Base-by-base conservation (phyloP, 2,329 filamentous ascomycete species). In the Calonectria hongkongensis region DNA sequence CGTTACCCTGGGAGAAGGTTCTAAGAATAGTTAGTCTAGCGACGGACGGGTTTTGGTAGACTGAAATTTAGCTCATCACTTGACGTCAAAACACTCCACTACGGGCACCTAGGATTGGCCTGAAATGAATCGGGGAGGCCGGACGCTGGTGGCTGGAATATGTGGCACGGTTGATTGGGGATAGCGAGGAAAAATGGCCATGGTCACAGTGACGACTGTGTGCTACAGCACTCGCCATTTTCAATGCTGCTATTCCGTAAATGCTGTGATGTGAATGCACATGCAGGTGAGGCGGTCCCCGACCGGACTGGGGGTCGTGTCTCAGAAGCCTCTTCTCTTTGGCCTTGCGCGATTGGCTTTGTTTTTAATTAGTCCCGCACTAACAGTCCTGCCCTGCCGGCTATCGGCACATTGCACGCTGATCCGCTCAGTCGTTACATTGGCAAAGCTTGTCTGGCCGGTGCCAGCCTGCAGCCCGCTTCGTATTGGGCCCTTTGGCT, bases 11-110 rank as follows among this genome's bases (percentile, higher is more conserved):
- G 54, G 54, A 18, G 21, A 60, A 60, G 33, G 9, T 60, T 15
- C 54, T 60, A 60, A 60, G 54, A 60, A 60, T 60, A 60, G 54
- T 39, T 60, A 41, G 36, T 5, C 54, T 60, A 41, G 54, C 45
- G 45, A 48, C n/a, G 8, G n/a, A 21, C n/a, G 45, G 45, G 45
- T 36, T 60, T 60, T 13, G 54, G 54, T 41, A 4, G 54, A 60
- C 54, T 41, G 54, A 27, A 60, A 27, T 60, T 60, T 60, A 60
- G 33, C 36, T 28, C 33, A 18, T 60, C 21, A 60, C 54, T 60
- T 60, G 54, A 60, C 54, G 54, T 60, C 50, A 54, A 41, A 36
- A 13, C n/a, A 16, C 54, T 25, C 54, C 54, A 18, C 54, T 27
- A 60, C n/a, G 25, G 30, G 21, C 21, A 41, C 33, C 4, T 21